phyloP scores from a whole-genome alignment of 306 rosid species.

The Mucuna pruriens region DNA sequence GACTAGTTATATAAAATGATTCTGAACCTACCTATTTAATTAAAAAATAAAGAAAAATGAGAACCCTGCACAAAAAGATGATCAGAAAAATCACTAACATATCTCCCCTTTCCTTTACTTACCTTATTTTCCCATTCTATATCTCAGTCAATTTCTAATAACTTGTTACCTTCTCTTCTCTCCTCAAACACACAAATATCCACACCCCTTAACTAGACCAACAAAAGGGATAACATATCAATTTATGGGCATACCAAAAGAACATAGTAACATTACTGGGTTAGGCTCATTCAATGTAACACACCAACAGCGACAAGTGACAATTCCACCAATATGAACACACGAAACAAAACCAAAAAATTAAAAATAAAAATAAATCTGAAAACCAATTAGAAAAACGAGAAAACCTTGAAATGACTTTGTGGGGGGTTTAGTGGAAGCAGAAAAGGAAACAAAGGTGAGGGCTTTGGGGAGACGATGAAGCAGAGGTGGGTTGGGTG shows the following conservation, averaged over 20 bases:
- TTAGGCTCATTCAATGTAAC: background rate
- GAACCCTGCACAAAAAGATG: slow-evolving; percentile 4
- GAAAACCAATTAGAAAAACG: background rate
- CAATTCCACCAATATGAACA: slow-evolving; percentile 16
- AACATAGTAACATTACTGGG: background rate
- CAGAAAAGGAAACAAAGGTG: slow-evolving; percentile 52
- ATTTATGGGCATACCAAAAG: background rate
- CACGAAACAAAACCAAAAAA: background rate
- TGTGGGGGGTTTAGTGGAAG: slow-evolving; percentile 44
- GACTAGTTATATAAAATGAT: background rate
- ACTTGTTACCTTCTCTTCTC: background rate
- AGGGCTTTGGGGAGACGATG: slow-evolving; percentile 40
- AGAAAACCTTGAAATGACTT: slow-evolving; percentile 66
- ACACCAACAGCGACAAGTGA: background rate
- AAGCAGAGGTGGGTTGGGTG: slow-evolving; percentile 41
- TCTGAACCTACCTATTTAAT: background rate
- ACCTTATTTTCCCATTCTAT: background rate
- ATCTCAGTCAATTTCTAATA: slow-evolving; percentile 18
- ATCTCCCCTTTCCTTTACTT: background rate
- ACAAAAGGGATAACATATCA: slow-evolving; percentile 3
- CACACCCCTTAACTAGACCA: background rate
- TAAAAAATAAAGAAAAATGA: background rate
- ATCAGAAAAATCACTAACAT: slow-evolving; percentile 8
- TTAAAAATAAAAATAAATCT: background rate
- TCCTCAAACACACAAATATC: background rate